Evolutionary conservation across 169 alveolate genomes (phyloP).

Genomic region (Eimeria zaria): DNA sequence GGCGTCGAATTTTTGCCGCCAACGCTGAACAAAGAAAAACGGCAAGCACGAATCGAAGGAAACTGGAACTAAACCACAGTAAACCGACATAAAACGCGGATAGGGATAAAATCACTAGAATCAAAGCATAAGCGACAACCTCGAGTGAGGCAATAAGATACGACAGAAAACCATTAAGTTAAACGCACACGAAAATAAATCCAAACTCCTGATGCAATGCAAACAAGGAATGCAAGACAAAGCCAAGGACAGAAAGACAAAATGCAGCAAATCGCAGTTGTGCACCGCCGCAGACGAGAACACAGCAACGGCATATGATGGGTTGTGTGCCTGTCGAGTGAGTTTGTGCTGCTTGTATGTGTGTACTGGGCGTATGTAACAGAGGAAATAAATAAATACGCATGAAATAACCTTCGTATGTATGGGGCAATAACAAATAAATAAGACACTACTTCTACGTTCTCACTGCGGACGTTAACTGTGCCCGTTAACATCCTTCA

Average conservation of each 20-base stretch:
- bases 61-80: background rate
- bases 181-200: background rate
- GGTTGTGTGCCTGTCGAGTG: background rate
- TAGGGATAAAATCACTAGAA: background rate
- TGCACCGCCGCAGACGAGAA: too few species aligned
- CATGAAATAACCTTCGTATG: background rate
- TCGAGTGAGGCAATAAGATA: background rate
- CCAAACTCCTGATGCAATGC: background rate
- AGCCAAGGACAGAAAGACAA: background rate
- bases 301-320: too few species aligned
- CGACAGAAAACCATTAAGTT: background rate
- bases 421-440: background rate
- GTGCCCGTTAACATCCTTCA: background rate
- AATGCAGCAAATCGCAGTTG: too few species aligned
- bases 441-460: background rate
- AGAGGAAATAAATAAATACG: background rate
- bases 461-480: background rate
- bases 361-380: background rate
- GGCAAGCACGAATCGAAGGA: background rate
- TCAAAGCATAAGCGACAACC: background rate
- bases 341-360: too few species aligned
- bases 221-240: background rate
- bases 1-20: constrained; percentile 65
- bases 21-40: background rate
- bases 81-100: background rate